A percentile compares a stretch with the other conserved stretches of the same genome.
Evolutionary conservation across 2,329 filamentous ascomycete species (phyloP).

Genomic region (Drechslerella dactyloides): DNA sequence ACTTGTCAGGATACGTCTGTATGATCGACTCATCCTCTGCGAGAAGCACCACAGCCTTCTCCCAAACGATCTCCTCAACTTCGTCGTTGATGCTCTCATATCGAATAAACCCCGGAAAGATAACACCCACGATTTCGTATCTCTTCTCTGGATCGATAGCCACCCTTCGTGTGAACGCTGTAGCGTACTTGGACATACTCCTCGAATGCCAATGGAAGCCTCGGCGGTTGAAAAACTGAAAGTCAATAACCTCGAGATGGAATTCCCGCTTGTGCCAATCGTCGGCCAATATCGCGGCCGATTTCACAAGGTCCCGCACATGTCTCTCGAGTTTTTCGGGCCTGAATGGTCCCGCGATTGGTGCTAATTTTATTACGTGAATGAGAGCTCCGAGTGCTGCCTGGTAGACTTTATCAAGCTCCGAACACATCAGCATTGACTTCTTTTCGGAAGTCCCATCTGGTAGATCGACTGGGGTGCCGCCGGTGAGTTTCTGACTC

Average conservation of each 20-base stretch:
- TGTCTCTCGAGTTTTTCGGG: neutral
- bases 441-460: neutral
- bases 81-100: constrained; percentile 21
- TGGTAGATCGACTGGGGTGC: neutral
- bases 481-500: neutral
- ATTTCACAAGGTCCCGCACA: neutral
- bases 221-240: constrained; percentile 6
- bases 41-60: constrained; percentile 22
- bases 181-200: constrained; percentile 12
- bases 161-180: neutral
- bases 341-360: neutral
- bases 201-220: constrained; percentile 3
- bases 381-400: neutral
- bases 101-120: constrained; percentile 33
- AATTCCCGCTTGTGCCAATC: constrained; percentile 28
- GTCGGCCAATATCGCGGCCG: constrained; percentile 16
- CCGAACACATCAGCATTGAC: neutral
- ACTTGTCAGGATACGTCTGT: no score
- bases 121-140: constrained; percentile 11
- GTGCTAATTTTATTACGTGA: neutral
- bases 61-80: constrained; percentile 22
- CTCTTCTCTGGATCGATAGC: neutral
- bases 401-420: neutral
- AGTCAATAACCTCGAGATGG: constrained; percentile 16
- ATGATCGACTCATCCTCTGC: neutral